Conservation (phyloP, 495 filamentous ascomycete genomes). For the Daldinia vernicosa region DNA sequence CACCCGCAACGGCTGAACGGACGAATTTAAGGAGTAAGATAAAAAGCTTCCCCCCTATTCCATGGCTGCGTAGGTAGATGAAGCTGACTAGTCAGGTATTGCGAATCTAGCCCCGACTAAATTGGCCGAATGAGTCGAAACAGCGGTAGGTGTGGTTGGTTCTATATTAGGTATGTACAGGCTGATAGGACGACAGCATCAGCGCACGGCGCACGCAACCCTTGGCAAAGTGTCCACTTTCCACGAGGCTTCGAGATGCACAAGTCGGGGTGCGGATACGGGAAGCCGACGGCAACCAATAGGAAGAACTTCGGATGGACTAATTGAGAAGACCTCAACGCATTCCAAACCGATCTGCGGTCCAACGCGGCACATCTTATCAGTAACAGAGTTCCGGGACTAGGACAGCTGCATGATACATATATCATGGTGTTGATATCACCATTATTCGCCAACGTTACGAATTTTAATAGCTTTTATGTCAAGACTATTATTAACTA, state of each 20-base stretch:
- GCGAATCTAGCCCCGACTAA: neutral
- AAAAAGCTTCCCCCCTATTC: neutral
- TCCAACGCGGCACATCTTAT: neutral
- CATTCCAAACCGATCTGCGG: neutral
- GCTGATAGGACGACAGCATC: neutral
- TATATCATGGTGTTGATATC: neutral
- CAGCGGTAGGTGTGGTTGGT: neutral
- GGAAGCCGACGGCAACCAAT: slow-evolving; percentile 7
- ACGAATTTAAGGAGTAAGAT: neutral
- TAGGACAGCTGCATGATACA: neutral
- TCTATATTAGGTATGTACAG: neutral
- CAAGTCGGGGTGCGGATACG: slow-evolving; percentile 19
- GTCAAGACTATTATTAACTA: neutral
- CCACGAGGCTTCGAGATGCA: slow-evolving; percentile 31
- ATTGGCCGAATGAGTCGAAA: neutral
- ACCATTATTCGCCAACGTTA: neutral
- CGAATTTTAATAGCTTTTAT: neutral
- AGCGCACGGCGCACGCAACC: neutral
- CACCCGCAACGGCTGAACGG: neutral
- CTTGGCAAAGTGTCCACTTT: slow-evolving; percentile 1
- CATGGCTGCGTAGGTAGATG: neutral
- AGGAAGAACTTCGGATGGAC: slow-evolving; percentile 6
- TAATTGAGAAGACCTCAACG: neutral
- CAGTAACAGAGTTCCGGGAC: neutral
- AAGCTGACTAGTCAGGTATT: neutral